Percentiles rank a stretch among this genome's conserved stretches.
Evolutionary conservation across 129 eudicot species (phyloP).

Genomic region (Scalesia atractyloides): DNA sequence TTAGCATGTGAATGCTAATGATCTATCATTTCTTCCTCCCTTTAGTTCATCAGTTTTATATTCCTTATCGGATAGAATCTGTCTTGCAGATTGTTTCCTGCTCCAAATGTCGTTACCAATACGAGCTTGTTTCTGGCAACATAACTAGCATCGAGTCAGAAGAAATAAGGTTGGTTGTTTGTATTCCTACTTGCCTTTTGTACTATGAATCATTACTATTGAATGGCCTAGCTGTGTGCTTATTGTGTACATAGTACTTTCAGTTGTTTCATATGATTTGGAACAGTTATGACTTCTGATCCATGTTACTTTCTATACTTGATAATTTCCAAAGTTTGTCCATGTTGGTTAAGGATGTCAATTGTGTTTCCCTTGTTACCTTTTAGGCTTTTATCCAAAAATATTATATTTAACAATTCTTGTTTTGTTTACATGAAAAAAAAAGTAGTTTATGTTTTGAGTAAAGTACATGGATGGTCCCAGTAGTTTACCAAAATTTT

Average conservation of each 20-base stretch:
- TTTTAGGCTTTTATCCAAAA: no score
- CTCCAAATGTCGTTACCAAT: constrained; percentile 90
- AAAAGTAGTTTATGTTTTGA: constrained; percentile 15
- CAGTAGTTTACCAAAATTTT: no score
- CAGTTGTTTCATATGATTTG: constrained; percentile 17
- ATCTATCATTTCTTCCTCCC: neutral
- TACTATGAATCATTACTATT: neutral
- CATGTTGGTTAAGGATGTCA: constrained; percentile 2
- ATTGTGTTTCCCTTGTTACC: neutral
- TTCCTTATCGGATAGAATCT: constrained; percentile 10
- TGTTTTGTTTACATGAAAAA: constrained; percentile 3
- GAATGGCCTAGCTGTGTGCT: constrained; percentile 4
- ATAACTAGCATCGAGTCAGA: constrained; percentile 72
- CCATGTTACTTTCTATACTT: neutral
- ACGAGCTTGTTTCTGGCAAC: constrained; percentile 88
- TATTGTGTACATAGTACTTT: constrained; percentile 15
- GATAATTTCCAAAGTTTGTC: constrained; percentile 16
- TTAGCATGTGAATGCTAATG: constrained; percentile 6
- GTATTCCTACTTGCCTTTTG: constrained; percentile 18
- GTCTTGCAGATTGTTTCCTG: constrained; percentile 75
- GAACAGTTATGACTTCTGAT: constrained; percentile 20
- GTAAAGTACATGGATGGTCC: no score
- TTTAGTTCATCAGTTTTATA: constrained; percentile 16
- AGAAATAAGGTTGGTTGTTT: constrained; percentile 83
- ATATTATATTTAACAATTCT: neutral